Evolutionary conservation across 805 yeast species (phyloP).

Genomic region (Sungouiella thailandica): DNA sequence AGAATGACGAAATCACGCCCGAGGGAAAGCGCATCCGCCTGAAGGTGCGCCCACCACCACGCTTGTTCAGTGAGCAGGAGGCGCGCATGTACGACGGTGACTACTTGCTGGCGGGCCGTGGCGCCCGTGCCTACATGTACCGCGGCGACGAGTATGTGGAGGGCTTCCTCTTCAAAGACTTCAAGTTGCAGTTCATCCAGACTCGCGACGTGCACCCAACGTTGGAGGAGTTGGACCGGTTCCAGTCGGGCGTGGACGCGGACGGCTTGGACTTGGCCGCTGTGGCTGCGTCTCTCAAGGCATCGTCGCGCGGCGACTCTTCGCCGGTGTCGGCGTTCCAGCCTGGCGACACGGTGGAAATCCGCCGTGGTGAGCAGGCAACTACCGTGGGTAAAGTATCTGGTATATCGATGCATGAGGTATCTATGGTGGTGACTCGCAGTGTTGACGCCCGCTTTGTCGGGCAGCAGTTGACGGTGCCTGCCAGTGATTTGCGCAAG

Average conservation of each 20-base stretch:
- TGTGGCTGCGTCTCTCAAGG: conserved; percentile 80
- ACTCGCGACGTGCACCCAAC: conserved; percentile 81
- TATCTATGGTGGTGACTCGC: conserved; percentile 46
- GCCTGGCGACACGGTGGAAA: conserved; percentile 92
- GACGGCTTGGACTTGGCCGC: conserved; percentile 80
- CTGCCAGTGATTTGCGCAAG: conserved; percentile 76
- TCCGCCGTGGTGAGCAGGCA: conserved; percentile 88
- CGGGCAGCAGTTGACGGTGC: conserved; percentile 69
- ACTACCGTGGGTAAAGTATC: conserved; percentile 80
- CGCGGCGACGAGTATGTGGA: conserved; percentile 84
- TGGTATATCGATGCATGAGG: conserved; percentile 54
- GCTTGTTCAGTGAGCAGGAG: conserved; percentile 82
- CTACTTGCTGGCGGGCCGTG: conserved; percentile 60
- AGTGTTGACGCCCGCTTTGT: conserved; percentile 53
- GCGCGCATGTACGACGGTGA: conserved; percentile 82
- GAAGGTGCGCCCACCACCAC: conserved; percentile 75
- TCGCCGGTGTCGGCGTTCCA: conserved; percentile 52
- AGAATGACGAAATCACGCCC: conserved; percentile 46
- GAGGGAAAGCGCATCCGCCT: conserved; percentile 44
- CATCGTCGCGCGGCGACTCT: conserved; percentile 28
- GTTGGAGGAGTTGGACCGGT: conserved; percentile 81
- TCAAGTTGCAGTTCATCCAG: conserved; percentile 74
- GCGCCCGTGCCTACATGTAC: conserved; percentile 60
- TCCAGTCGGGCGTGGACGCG: conserved; percentile 72
- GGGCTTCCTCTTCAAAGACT: conserved; percentile 84